These are phyloP conservation scores for Pseudogymnoascus destructans DNA, from an alignment of 2,329 filamentous ascomycete genomes.

Conservation along the genomic window DNA sequence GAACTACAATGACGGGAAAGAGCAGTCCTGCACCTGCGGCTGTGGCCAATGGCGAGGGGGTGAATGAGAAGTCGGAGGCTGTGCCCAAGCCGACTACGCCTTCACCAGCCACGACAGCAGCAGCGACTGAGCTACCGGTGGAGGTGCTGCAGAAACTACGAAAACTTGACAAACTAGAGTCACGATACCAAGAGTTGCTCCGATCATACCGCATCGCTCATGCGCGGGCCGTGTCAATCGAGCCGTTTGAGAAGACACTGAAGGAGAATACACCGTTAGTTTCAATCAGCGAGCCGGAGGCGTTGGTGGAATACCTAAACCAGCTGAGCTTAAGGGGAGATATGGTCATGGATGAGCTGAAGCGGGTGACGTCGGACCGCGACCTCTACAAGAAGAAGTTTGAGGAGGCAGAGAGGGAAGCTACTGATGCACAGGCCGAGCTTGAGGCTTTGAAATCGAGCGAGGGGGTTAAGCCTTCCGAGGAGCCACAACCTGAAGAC, in stretches of 20 bases:
- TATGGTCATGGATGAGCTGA: slow-evolving; percentile 90
- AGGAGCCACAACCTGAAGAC: slow-evolving; percentile 10
- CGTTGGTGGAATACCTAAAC: slow-evolving; percentile 79
- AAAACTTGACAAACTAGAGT: slow-evolving; percentile 81
- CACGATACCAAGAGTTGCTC: slow-evolving; percentile 77
- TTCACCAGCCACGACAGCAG: background rate
- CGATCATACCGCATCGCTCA: slow-evolving; percentile 89
- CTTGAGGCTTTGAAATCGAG: slow-evolving; percentile 39
- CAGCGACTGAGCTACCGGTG: slow-evolving; percentile 39
- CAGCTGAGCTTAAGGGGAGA: slow-evolving; percentile 76
- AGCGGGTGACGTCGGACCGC: slow-evolving; percentile 69
- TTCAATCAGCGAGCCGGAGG: slow-evolving; percentile 72
- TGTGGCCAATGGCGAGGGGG: slow-evolving; percentile 18
- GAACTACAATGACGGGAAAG: slow-evolving; percentile 19
- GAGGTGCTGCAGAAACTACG: slow-evolving; percentile 65
- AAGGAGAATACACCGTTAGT: slow-evolving; percentile 87
- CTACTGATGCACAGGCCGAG: slow-evolving; percentile 50
- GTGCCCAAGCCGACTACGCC: slow-evolving; percentile 13
- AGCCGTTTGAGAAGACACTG: slow-evolving; percentile 82
- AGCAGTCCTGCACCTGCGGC: slow-evolving; percentile 22
- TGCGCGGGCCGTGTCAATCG: slow-evolving; percentile 71
- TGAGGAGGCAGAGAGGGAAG: slow-evolving; percentile 52
- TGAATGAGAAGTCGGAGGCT: slow-evolving; percentile 19
- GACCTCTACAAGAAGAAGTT: slow-evolving; percentile 67
- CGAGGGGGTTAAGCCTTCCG: slow-evolving; percentile 26